Conservation (phyloP, 2,329 filamentous ascomycete species). For the Diaporthe velutina region DNA sequence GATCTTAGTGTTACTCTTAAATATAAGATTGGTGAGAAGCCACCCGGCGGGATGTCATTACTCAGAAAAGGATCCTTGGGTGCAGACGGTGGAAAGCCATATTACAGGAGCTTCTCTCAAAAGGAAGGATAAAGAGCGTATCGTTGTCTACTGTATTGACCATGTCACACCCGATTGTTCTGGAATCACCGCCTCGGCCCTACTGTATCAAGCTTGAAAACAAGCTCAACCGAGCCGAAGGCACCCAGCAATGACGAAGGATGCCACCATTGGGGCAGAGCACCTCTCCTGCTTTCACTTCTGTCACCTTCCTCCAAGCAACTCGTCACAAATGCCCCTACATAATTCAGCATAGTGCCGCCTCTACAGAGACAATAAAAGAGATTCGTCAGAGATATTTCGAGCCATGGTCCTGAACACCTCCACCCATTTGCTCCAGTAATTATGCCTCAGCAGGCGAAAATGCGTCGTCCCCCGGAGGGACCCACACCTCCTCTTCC, state of each 20-base stretch:
- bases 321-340: slow-evolving; percentile 11
- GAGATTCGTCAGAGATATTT: slow-evolving; percentile 17
- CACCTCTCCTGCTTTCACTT: not conserved
- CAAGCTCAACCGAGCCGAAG: slow-evolving; percentile 28
- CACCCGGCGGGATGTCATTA: not conserved
- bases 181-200: not conserved
- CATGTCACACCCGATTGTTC: not conserved
- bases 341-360: too few species aligned
- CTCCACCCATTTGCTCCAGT: slow-evolving; percentile 20
- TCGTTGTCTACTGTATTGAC: not conserved
- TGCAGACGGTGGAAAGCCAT: too few species aligned
- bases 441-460: slow-evolving; percentile 17
- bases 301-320: not conserved
- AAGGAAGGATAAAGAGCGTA: not conserved
- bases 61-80: too few species aligned
- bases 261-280: not conserved
- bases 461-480: not conserved
- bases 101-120: not conserved
- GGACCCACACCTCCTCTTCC: not conserved
- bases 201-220: slow-evolving; percentile 27
- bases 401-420: not conserved
- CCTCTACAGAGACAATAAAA: slow-evolving; percentile 5
- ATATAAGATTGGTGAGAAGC: not conserved
- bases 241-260: slow-evolving; percentile 4
- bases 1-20: too few species aligned